These are phyloP conservation scores for Phytopythium litorale DNA, from an alignment of 352 stramenopile species.

Conservation along the genomic window DNA sequence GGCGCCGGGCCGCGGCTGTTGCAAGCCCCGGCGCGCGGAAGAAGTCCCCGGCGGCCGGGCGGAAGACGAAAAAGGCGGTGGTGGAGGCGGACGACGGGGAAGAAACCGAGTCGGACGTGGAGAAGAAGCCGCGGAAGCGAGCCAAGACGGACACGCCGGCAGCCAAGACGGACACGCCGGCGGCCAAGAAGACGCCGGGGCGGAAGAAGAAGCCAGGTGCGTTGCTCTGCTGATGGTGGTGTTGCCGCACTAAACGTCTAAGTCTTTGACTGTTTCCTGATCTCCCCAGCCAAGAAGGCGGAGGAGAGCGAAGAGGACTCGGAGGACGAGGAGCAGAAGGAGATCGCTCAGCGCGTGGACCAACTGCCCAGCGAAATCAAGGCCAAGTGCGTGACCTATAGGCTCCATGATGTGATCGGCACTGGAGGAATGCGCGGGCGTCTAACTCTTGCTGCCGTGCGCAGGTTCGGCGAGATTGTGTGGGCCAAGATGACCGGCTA, in stretches of 20 bases:
- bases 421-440: neutral
- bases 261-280: neutral
- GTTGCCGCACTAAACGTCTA: conserved; percentile 1
- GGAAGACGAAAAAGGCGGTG: conserved; percentile 6
- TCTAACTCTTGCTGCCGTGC: neutral
- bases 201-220: conserved; percentile 44
- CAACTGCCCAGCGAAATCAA: conserved; percentile 58
- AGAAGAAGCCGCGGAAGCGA: conserved; percentile 46
- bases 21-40: conserved; percentile 1
- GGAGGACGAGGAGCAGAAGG: conserved; percentile 32
- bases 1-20: neutral
- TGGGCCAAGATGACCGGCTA: conserved; percentile 84
- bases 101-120: conserved; percentile 46
- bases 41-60: neutral
- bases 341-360: conserved; percentile 35
- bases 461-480: conserved; percentile 68
- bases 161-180: neutral
- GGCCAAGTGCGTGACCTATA: conserved; percentile 27
- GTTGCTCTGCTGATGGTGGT: neutral
- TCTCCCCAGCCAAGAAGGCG: conserved; percentile 11
- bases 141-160: conserved; percentile 18
- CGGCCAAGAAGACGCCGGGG: conserved; percentile 24
- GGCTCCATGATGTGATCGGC: neutral
- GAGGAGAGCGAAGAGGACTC: conserved; percentile 22
- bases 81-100: conserved; percentile 17